Evolutionary conservation across 306 rosid genomes (phyloP), one percentile per base, ranked within the genome.

Genomic region (Quercus cerris): DNA sequence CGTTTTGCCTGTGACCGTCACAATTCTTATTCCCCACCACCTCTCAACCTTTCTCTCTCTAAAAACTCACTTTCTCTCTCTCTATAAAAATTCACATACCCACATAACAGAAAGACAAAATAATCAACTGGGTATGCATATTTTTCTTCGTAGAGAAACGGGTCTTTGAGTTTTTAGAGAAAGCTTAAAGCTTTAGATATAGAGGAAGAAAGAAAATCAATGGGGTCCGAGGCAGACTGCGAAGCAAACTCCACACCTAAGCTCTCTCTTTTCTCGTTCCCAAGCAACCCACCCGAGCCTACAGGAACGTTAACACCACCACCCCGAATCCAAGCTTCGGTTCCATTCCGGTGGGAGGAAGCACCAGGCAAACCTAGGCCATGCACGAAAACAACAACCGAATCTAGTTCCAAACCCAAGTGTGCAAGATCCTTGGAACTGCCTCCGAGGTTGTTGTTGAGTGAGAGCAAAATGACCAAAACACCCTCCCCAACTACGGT

Each of bases 331-430:
- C 52, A 71, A n/a, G 90, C 87, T 23, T 90, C 99, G 0, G 79
- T 95, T 59, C 97, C 99, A 1, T 95, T 95, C 79, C 82, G 81
- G 82, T 95, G 99, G 99, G 99, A 95, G 77, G 99, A 93, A 76
- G 97, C 91, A 12, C 99, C 99, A 15, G 99, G 99, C 8, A 95
- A 90, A 80, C 98, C 98, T 3, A 77, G 93, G 54, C 81, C 38
- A 74, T 63, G 75, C 75, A 59, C 46, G 46, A 8, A 41, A 41
- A 41, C 68, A 80, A 76, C 70, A 27, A 20, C 52, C 52, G 20
- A 49, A 49, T 13, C 72, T 13, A 23, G 75, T 54, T 44, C 85
- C 38, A 81, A 86, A 75, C 81, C 86, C 58, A 63, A 54, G 19
- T 69, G 71, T 19, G 76, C 59, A 5, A 84, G 84, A 82, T 79